phyloP scores from a whole-genome alignment of 176 grass and related monocot species.

The Musa itinerans region DNA sequence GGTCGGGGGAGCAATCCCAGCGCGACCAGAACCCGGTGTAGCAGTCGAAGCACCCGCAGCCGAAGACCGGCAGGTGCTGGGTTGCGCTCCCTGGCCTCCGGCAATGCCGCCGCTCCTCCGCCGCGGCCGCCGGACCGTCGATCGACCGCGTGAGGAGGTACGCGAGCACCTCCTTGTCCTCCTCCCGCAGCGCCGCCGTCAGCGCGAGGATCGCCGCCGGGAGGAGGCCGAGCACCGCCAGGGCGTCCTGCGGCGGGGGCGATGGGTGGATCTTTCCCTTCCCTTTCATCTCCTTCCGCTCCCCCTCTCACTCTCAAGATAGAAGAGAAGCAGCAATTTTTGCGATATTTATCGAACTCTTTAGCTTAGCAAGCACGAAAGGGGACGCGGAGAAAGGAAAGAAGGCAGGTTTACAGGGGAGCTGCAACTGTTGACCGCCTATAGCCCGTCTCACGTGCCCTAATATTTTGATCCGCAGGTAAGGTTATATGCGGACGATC shows the following conservation, averaged over 20 bases:
- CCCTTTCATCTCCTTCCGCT: constrained; percentile 17
- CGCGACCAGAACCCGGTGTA: constrained; percentile 76
- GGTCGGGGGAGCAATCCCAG: constrained; percentile 53
- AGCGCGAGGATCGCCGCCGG: constrained; percentile 36
- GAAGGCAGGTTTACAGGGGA: background rate
- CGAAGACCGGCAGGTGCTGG: constrained; percentile 42
- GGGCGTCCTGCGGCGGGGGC: constrained; percentile 14
- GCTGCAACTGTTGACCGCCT: background rate
- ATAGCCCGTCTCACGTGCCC: background rate
- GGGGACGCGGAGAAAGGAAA: background rate
- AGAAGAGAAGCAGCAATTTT: background rate
- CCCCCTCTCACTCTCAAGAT: background rate
- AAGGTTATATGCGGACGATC: background rate
- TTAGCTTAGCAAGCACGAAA: constrained; percentile 3
- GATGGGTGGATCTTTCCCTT: constrained; percentile 76
- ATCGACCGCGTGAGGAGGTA: constrained; percentile 61
- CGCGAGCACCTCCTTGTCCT: constrained; percentile 66
- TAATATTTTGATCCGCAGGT: no score
- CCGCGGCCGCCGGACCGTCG: constrained; percentile 28
- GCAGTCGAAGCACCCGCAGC: constrained; percentile 75
- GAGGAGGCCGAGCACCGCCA: constrained; percentile 29
- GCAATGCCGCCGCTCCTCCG: background rate
- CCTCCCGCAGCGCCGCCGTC: constrained; percentile 32
- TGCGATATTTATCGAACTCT: background rate
- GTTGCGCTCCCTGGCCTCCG: background rate